Percentiles rank a stretch among this genome's conserved stretches.
Evolutionary conservation across 257 asterid species (phyloP).

Genomic region (Osmanthus fragrans): DNA sequence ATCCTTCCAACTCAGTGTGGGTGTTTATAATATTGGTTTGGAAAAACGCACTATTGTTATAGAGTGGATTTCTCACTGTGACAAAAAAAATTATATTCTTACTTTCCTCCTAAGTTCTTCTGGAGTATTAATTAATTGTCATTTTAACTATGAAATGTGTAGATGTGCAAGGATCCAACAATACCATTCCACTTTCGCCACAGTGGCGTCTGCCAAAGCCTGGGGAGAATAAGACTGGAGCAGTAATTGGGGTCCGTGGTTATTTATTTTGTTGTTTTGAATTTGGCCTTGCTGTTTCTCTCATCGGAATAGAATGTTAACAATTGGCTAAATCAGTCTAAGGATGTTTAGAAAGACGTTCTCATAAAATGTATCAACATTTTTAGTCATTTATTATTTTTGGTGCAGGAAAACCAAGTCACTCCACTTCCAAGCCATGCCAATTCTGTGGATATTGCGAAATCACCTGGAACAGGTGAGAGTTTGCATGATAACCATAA

Average conservation of each 20-base stretch:
- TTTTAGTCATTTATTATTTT: not conserved
- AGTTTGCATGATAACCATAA: constrained; percentile 49
- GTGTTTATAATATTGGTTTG: not conserved
- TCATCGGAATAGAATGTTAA: not conserved
- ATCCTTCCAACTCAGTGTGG: not conserved
- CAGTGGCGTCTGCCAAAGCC: constrained; percentile 90
- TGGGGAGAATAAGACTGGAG: constrained; percentile 76
- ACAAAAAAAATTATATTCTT: not conserved
- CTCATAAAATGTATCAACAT: not conserved
- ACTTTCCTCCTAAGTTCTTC: not conserved
- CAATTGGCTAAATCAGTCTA: not conserved
- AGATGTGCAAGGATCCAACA: constrained; percentile 72
- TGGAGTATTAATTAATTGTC: constrained; percentile 1
- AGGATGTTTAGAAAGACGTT: not conserved
- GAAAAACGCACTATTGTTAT: not conserved
- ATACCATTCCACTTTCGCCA: constrained; percentile 86
- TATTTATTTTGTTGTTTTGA: constrained; percentile 12
- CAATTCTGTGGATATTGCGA: constrained; percentile 45
- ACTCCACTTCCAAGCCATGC: constrained; percentile 38
- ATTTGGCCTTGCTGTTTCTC: not conserved
- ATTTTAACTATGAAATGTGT: constrained; percentile 21
- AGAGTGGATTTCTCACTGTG: not conserved
- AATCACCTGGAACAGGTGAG: constrained; percentile 55
- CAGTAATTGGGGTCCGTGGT: constrained; percentile 58
- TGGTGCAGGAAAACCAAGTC: constrained; percentile 60